These are phyloP conservation scores for Melaleuca alternifolia DNA, from an alignment of 345 rosid genomes.

Conservation along the genomic window DNA sequence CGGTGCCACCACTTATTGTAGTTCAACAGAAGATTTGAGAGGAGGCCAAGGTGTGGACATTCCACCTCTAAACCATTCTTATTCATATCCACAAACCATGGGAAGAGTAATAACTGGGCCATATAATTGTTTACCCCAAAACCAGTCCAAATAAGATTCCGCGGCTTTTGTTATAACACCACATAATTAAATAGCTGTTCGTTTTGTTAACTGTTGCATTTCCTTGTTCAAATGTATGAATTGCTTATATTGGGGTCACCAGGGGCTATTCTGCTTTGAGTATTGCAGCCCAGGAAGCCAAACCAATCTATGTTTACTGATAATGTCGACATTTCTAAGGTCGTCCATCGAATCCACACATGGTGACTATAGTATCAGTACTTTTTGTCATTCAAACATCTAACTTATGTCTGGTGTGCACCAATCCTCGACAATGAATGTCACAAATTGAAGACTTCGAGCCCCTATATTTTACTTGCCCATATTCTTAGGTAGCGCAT, in stretches of 20 bases:
- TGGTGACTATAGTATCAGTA: neutral
- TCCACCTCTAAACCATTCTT: slow-evolving; percentile 43
- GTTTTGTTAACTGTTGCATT: slow-evolving; percentile 1
- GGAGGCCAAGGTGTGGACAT: slow-evolving; percentile 37
- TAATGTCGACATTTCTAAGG: neutral
- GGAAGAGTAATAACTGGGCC: slow-evolving; percentile 84
- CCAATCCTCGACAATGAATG: neutral
- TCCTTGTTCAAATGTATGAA: neutral
- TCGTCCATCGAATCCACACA: neutral
- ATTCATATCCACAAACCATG: slow-evolving; percentile 58
- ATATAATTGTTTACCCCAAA: neutral
- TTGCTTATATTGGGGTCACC: slow-evolving; percentile 10
- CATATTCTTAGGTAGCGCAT: too few species aligned
- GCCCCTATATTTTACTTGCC: neutral
- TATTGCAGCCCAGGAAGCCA: neutral
- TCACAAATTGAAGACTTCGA: neutral
- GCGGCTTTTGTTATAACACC: neutral
- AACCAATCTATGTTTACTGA: neutral
- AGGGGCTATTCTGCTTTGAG: neutral
- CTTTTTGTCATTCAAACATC: neutral
- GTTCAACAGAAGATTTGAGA: slow-evolving; percentile 35
- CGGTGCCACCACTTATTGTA: slow-evolving; percentile 41
- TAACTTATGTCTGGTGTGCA: neutral
- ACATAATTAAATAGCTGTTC: slow-evolving; percentile 2
- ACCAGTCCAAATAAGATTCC: slow-evolving; percentile 7